Base-by-base conservation (phyloP, 2,329 filamentous ascomycete species). In the Trichoderma sp. region DNA sequence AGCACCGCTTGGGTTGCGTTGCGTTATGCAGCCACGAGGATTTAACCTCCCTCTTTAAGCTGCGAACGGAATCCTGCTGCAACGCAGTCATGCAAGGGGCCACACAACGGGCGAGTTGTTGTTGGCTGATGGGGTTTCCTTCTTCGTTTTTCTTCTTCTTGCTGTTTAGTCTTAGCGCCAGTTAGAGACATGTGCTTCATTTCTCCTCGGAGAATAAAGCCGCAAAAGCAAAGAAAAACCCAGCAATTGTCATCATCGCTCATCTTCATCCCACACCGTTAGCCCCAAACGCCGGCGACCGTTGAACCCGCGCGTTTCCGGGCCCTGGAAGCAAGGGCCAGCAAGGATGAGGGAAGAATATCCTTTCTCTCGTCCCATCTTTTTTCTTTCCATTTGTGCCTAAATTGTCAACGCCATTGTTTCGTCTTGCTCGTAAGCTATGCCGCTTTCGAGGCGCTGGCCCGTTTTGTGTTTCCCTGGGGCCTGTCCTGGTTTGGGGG, bases 131-230 rank as follows among this genome's bases (percentile, higher is more conserved):
- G 15, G 5, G 1, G 15, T 55, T 28, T 55, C 28, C 6, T 13
- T 28, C 6, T 8, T 28, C 17, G 15, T 7, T 57, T 55, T 28
- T 57, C 53, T 55, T 55, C 20, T 55, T 32, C 28, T 23, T 23
- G 43, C 26, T 32, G n/a, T 34, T 23, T 23, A 30, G 61, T 12
- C 11, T 43, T 36, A 30, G 36, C 30, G 28, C n/a, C n/a, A 11
- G 20, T 28, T 26, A 28, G 15, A 30, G 9, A 9, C 17, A n/a
- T 36, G 63, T 34, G 47, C 9, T 36, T 36, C 20, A 36, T 55
- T 66, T 34, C 47, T 36, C 20, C 43, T 66, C 63, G 63, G 63
- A 66, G 63, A 66, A 66, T 66, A 66, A 66, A 34, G 34, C n/a
- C 43, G 26, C 53, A 57, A n/a, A 50, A 15, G 26, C 53, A 57